A percentile compares a stretch with the other conserved stretches of the same genome.
phyloP scores from a whole-genome alignment of 139 green algal species.

The Deuterostichococcus epilithicus region DNA sequence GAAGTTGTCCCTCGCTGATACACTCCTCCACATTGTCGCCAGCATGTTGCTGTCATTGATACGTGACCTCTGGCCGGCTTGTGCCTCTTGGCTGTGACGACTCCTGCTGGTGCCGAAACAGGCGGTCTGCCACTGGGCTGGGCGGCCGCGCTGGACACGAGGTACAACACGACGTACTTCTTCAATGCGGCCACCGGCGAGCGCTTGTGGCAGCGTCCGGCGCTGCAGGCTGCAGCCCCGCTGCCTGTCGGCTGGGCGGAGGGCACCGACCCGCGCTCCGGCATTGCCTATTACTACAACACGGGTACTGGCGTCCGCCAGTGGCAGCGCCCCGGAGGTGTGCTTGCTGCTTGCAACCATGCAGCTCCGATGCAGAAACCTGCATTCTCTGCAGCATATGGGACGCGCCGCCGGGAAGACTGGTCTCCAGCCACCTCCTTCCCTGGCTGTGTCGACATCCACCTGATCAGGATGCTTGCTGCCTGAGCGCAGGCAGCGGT shows the following conservation, averaged over 20 bases:
- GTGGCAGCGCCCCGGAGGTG: neutral
- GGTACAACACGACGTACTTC: constrained; percentile 56
- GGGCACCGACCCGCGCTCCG: constrained; percentile 32
- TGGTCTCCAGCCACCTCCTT: neutral
- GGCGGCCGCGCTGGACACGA: constrained; percentile 58
- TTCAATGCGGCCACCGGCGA: constrained; percentile 61
- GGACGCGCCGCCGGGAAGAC: neutral
- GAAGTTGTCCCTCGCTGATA: no score
- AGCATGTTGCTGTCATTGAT: no score
- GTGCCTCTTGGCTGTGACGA: constrained; percentile 2
- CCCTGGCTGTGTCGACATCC: neutral
- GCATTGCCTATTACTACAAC: constrained; percentile 29
- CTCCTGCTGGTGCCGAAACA: neutral
- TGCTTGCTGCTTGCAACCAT: constrained; percentile 31
- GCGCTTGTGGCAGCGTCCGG: constrained; percentile 54
- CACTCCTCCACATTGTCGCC: no score
- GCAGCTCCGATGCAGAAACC: neutral
- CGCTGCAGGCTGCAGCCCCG: neutral
- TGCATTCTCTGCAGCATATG: constrained; percentile 9
- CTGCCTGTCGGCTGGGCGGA: constrained; percentile 57
- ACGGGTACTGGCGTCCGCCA: constrained; percentile 17
- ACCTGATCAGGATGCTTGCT: no score
- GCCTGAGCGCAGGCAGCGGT: constrained; percentile 30
- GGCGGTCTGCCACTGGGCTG: constrained; percentile 54
- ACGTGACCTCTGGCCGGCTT: no score